These are phyloP conservation scores for Talaromyces marneffei DNA, from an alignment of 2,329 filamentous ascomycete genomes.

Conservation along the genomic window DNA sequence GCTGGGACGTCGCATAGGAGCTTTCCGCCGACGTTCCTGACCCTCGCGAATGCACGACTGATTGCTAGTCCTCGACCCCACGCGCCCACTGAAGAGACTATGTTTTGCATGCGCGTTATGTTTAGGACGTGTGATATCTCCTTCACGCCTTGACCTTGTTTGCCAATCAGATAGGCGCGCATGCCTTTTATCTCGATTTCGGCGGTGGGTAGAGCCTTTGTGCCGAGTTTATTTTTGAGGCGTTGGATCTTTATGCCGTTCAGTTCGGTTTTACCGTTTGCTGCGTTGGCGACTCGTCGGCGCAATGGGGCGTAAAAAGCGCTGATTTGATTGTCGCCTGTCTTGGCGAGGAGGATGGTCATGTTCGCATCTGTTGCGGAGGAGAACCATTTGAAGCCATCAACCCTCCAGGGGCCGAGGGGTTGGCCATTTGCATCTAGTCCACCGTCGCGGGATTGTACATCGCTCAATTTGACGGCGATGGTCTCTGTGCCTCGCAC, in stretches of 20 bases:
- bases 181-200: slow-evolving; percentile 62
- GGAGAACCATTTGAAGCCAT: slow-evolving; percentile 66
- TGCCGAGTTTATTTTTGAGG: slow-evolving; percentile 68
- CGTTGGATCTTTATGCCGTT: slow-evolving; percentile 65
- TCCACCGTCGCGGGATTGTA: slow-evolving; percentile 20
- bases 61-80: slow-evolving; percentile 39
- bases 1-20: slow-evolving; percentile 36
- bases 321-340: slow-evolving; percentile 46
- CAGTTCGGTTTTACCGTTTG: slow-evolving; percentile 36
- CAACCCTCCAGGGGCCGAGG: slow-evolving; percentile 55
- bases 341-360: slow-evolving; percentile 59
- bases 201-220: slow-evolving; percentile 63
- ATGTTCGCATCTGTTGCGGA: slow-evolving; percentile 60
- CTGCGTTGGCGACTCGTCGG: slow-evolving; percentile 24
- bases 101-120: slow-evolving; percentile 50
- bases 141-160: slow-evolving; percentile 59
- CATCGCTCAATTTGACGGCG: slow-evolving; percentile 36
- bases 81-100: slow-evolving; percentile 31
- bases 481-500: slow-evolving; percentile 63
- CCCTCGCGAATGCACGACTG: slow-evolving; percentile 37
- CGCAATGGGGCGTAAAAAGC: slow-evolving; percentile 61
- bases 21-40: slow-evolving; percentile 33
- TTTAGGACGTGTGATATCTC: slow-evolving; percentile 65
- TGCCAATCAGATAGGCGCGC: slow-evolving; percentile 61
- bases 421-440: slow-evolving; percentile 27